Base-by-base conservation (phyloP, 2,329 filamentous ascomycete genomes). In the Dendryphion nanum region DNA sequence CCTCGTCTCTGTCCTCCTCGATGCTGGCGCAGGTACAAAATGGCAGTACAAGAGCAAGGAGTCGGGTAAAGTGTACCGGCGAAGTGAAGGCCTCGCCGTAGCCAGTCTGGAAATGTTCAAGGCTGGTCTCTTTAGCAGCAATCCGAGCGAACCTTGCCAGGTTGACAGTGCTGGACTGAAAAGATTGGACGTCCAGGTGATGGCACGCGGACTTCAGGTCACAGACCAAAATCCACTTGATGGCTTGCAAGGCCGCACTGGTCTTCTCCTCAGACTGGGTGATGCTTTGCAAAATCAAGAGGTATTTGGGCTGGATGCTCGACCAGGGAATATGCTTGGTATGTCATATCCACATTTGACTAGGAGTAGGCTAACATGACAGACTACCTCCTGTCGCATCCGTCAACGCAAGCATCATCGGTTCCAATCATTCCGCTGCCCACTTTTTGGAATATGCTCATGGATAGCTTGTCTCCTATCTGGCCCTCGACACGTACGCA, bases 251-350 rank as follows among this genome's bases (percentile, higher is more conserved):
- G 91, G 91, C 31, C 81, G 93, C 40, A 83, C 89, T 4, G 83
- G 84, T 14, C 76, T 98, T 31, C 72, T 98, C 28, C 76, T 87
- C 28, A 77, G 85, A 35, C 76, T 98, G 1, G 81, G 82, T 10
- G 76, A 83, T 46, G 90, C 91, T 4, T 70, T 98, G 38, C 78
- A 83, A 46, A 89, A 91, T 59, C 76, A 81, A 41, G 85, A 93
- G 35, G 85, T 89, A 53, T 98, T 96, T 65, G 91, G 91, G 17
- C 75, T 78, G 2, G 82, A 90, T 59, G 86, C 84, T 35, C 78
- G 93, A 41, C 93, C 93, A 8, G 93, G 93, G 51, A 94, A 95
- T 63, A 89, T 98, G 82, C 81, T 97, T 45, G 89, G 89, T 93
- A 75, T 54, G 77, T 61, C 6, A 14, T 8, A 8, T 26, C 10